A percentile compares a stretch with the other conserved stretches of the same genome.
Evolutionary conservation across 1,284 basidiomycete genomes (phyloP).

Genomic region (Heterobasidion occidentale): DNA sequence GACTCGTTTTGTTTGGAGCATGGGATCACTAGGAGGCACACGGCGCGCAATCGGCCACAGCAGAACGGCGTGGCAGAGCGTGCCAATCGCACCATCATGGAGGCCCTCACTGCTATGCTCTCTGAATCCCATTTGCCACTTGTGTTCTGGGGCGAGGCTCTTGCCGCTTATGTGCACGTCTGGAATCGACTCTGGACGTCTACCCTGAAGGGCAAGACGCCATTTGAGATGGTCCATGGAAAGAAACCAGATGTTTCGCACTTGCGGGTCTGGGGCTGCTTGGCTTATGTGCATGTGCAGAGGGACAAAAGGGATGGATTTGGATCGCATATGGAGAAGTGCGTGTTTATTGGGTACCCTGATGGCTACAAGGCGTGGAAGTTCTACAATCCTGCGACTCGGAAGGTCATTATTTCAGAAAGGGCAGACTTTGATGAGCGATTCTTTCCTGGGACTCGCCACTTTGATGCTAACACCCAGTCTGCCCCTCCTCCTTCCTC

Average conservation of each 20-base stretch:
- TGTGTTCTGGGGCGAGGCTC: no score
- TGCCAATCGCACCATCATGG: no score
- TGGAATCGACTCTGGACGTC: constrained; percentile 12
- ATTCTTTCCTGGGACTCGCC: no score
- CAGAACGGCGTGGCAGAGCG: no score
- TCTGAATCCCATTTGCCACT: no score
- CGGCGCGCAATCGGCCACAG: no score
- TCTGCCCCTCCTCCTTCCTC: no score
- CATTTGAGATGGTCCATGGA: constrained; percentile 4
- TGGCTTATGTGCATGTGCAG: constrained; percentile 21
- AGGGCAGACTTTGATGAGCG: constrained; percentile 22
- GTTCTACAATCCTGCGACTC: constrained; percentile 20
- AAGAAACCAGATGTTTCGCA: constrained; percentile 8
- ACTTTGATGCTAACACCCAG: no score
- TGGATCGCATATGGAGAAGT: constrained; percentile 22
- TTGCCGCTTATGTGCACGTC: constrained; percentile 17
- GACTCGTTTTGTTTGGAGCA: no score
- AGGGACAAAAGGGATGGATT: constrained; percentile 21
- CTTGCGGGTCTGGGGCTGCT: constrained; percentile 10
- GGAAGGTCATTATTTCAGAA: constrained; percentile 16
- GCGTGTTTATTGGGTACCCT: constrained; percentile 28
- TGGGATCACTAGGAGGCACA: no score
- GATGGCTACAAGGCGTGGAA: constrained; percentile 19
- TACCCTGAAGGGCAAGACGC: constrained; percentile 1
- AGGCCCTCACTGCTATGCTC: no score